Evolutionary conservation across 352 stramenopile genomes (phyloP).

Genomic region (Phytophthora gonapodyides): DNA sequence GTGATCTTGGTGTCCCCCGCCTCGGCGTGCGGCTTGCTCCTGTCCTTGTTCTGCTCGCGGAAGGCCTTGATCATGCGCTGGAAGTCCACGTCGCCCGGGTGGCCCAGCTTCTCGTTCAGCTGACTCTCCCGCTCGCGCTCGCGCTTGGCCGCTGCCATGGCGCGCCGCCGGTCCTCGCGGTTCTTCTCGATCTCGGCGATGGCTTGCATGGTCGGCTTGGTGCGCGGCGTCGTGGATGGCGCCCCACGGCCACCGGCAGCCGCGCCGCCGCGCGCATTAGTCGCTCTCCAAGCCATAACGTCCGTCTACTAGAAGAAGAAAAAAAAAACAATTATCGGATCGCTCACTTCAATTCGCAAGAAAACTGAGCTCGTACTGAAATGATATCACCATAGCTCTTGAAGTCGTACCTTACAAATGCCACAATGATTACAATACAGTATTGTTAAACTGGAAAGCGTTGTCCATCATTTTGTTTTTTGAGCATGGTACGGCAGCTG

Average conservation of each 20-base stretch:
- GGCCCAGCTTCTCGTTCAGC: conserved; percentile 77
- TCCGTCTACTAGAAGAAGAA: conserved; percentile 9
- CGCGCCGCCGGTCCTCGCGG: conserved; percentile 78
- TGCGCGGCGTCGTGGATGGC: conserved; percentile 23
- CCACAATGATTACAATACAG: no score
- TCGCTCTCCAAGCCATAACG: conserved; percentile 42
- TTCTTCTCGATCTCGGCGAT: conserved; percentile 89
- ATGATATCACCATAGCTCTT: no score
- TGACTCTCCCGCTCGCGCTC: conserved; percentile 84
- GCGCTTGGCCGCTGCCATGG: conserved; percentile 87
- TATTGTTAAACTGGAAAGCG: no score
- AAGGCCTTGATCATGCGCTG: conserved; percentile 92
- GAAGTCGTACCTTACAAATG: no score
- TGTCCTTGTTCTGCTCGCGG: conserved; percentile 74
- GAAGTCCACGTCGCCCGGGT: conserved; percentile 91
- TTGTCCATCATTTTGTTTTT: not conserved
- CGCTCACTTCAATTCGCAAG: conserved; percentile 14
- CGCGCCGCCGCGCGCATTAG: conserved; percentile 16
- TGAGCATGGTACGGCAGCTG: conserved; percentile 26
- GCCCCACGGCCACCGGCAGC: conserved; percentile 9
- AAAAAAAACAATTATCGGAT: conserved; percentile 16
- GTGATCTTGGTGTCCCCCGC: conserved; percentile 90
- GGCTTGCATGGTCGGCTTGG: conserved; percentile 69
- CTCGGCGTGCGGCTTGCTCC: conserved; percentile 46
- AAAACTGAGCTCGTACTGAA: not conserved